Evolutionary conservation across 2,329 filamentous ascomycete genomes (phyloP).

Genomic region (Aspergillus tubingensis): DNA sequence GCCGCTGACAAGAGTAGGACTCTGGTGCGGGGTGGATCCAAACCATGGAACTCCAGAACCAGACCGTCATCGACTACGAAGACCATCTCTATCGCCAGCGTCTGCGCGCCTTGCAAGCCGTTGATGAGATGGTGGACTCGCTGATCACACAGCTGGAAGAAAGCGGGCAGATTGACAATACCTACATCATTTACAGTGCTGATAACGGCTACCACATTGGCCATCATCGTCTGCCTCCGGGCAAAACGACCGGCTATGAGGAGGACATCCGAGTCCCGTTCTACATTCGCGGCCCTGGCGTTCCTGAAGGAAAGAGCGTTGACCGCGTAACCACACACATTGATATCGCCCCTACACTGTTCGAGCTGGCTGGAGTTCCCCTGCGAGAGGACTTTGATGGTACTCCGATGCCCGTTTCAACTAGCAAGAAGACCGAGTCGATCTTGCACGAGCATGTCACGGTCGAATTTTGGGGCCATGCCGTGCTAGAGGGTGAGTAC

Average conservation of each 20-base stretch:
- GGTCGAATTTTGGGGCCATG: slow-evolving; percentile 58
- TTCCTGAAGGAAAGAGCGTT: slow-evolving; percentile 46
- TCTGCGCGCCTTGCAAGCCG: slow-evolving; percentile 53
- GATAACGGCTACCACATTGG: slow-evolving; percentile 64
- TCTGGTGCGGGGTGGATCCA: slow-evolving; percentile 50
- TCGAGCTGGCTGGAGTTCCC: slow-evolving; percentile 46
- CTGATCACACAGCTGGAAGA: slow-evolving; percentile 47
- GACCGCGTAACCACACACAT: slow-evolving; percentile 62
- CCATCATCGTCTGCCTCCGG: slow-evolving; percentile 60
- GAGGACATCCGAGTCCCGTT: slow-evolving; percentile 63
- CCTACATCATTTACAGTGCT: slow-evolving; percentile 63
- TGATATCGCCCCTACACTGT: slow-evolving; percentile 64
- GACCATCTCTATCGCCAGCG: slow-evolving; percentile 56
- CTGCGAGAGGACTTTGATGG: slow-evolving; percentile 59
- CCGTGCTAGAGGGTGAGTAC: slow-evolving; percentile 16
- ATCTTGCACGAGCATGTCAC: slow-evolving; percentile 55
- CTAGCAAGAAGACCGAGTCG: slow-evolving; percentile 21
- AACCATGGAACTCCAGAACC: slow-evolving; percentile 46
- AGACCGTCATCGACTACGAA: slow-evolving; percentile 52
- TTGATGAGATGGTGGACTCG: slow-evolving; percentile 57
- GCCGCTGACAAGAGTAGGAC: slow-evolving; percentile 25
- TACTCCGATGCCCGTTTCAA: slow-evolving; percentile 48
- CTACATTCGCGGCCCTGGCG: slow-evolving; percentile 60
- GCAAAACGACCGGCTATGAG: slow-evolving; percentile 61
- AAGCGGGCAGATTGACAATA: slow-evolving; percentile 51